Evolutionary conservation across 768 basidiomycete species (phyloP).

Genomic region (Sporobolomyces pararoseus): DNA sequence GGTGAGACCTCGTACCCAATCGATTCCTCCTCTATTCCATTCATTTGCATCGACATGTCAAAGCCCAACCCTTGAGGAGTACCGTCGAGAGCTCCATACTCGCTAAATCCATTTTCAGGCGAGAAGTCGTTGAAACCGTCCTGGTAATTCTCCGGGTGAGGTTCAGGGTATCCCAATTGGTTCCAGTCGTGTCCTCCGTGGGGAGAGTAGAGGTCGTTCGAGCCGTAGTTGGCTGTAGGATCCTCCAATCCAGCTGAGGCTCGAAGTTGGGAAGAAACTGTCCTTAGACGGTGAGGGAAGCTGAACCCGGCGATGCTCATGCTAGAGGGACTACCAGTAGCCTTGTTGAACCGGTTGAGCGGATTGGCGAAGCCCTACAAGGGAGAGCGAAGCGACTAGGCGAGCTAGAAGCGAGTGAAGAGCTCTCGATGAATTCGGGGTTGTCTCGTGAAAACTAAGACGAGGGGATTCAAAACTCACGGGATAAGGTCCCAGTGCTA

Average conservation of each 20-base stretch:
- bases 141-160: conserved; percentile 3
- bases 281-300: conserved; percentile 23
- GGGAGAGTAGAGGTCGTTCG: conserved; percentile 16
- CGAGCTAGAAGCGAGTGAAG: background rate
- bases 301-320: conserved; percentile 19
- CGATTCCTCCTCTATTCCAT: conserved; percentile 21
- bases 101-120: conserved; percentile 14
- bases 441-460: too few species aligned
- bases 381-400: background rate
- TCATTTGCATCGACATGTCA: conserved; percentile 23
- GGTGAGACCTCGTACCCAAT: background rate
- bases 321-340: background rate
- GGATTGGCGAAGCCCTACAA: background rate
- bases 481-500: background rate
- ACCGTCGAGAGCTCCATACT: background rate
- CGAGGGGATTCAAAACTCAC: background rate
- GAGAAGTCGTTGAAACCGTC: conserved; percentile 4
- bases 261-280: conserved; percentile 22
- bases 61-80: conserved; percentile 16
- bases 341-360: background rate
- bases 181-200: conserved; percentile 17
- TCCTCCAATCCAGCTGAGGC: conserved; percentile 3
- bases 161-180: background rate
- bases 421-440: too few species aligned
- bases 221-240: background rate